Evolutionary conservation across 768 basidiomycete genomes (phyloP).

Genomic region (Goffeauzyma gilvescens): DNA sequence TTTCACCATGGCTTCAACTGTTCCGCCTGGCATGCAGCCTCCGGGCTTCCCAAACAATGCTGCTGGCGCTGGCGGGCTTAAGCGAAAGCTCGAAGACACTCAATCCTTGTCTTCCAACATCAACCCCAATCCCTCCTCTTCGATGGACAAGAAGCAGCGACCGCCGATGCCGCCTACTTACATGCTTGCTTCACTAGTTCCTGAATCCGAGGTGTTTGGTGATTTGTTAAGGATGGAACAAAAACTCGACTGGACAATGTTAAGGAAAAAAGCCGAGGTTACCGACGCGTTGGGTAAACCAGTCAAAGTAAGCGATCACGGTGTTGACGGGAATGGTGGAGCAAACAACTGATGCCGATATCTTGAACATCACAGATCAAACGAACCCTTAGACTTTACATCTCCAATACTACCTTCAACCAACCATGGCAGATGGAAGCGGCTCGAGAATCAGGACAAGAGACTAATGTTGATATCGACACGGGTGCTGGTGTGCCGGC

Average conservation of each 20-base stretch:
- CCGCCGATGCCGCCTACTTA: conserved; percentile 27
- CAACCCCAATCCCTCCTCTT: no score
- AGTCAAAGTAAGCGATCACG: conserved; percentile 44
- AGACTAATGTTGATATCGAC: conserved; percentile 40
- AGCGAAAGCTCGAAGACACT: no score
- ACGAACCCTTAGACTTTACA: conserved; percentile 62
- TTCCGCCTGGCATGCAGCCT: no score
- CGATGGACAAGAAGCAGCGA: conserved; percentile 5
- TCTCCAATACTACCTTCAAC: conserved; percentile 69
- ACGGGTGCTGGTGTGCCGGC: conserved; percentile 77
- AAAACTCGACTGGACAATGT: conserved; percentile 86
- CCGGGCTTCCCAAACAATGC: no score
- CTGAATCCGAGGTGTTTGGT: conserved; percentile 72
- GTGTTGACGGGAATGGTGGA: no score
- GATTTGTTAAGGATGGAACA: conserved; percentile 73
- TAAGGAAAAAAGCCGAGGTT: conserved; percentile 71
- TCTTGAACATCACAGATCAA: conserved; percentile 56
- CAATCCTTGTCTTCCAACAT: no score
- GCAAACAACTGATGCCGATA: no score
- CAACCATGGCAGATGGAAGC: conserved; percentile 57
- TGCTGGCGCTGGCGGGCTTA: no score
- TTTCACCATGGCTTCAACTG: no score
- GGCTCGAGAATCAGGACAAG: background rate
- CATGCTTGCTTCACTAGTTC: conserved; percentile 54
- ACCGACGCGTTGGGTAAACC: conserved; percentile 66